Evolutionary conservation across 306 rosid species (phyloP).

Genomic region (Rosa lucieae): DNA sequence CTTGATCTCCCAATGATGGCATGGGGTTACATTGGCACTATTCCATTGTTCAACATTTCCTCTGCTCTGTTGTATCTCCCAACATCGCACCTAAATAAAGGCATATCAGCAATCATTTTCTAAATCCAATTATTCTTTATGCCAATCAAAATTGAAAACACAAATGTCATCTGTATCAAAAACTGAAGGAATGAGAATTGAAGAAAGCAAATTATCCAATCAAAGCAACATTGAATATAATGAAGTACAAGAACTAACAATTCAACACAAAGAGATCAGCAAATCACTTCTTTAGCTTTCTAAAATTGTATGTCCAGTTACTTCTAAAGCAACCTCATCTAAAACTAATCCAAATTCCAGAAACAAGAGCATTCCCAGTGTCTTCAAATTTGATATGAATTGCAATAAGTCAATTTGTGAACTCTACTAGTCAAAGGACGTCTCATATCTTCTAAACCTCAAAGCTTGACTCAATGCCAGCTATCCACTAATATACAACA

Average conservation of each 20-base stretch:
- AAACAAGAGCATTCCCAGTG: background rate
- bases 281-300: background rate
- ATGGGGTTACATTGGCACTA: no score
- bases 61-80: no score
- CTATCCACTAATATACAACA: no score
- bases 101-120: no score
- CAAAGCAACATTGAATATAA: conserved; percentile 11
- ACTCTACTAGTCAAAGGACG: background rate
- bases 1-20: no score
- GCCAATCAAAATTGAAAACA: no score
- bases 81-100: no score
- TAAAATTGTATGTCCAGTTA: background rate
- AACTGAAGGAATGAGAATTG: conserved; percentile 53
- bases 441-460: background rate
- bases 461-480: no score
- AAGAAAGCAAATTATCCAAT: conserved; percentile 28
- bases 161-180: conserved; percentile 29
- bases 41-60: no score
- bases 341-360: background rate
- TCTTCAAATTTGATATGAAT: background rate
- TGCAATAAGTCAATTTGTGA: background rate
- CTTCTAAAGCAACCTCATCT: background rate
- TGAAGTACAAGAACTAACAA: background rate
- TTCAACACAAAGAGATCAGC: background rate
- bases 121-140: no score